Conservation (phyloP, 805 yeast species). For the Yamadazyma kitorensis region DNA sequence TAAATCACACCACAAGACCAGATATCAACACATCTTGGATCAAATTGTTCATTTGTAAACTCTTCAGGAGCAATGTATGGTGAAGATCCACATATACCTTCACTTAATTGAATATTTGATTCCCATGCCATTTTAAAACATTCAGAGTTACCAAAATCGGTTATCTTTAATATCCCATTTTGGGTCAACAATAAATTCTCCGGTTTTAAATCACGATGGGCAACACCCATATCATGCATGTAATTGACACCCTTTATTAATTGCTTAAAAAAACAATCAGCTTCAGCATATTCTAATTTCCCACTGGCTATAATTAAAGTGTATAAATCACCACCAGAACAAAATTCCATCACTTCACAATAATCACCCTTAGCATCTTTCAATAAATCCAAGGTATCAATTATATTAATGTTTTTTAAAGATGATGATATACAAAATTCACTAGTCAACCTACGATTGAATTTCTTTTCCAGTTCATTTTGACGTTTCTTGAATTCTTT, state of each 20-base stretch:
- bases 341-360: constrained; percentile 83
- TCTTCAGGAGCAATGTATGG: constrained; percentile 94
- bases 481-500: constrained; percentile 72
- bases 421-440: constrained; percentile 84
- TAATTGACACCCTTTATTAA: constrained; percentile 77
- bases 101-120: constrained; percentile 61
- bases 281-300: constrained; percentile 77
- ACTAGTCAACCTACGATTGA: constrained; percentile 69
- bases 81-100: constrained; percentile 80
- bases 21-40: constrained; percentile 78
- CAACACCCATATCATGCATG: constrained; percentile 88
- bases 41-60: constrained; percentile 62
- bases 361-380: constrained; percentile 81
- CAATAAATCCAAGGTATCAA: constrained; percentile 70
- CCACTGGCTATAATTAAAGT: constrained; percentile 72
- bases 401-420: constrained; percentile 73
- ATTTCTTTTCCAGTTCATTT: constrained; percentile 61
- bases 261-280: constrained; percentile 89
- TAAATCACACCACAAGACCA: constrained; percentile 95
- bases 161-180: constrained; percentile 71
- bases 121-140: constrained; percentile 88
- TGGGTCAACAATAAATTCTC: constrained; percentile 77
- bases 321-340: constrained; percentile 79
- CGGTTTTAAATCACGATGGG: constrained; percentile 87
- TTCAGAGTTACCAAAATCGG: constrained; percentile 86